Evolutionary conservation across 257 asterid species (phyloP), one percentile per base, ranked within the genome.

Genomic region (Henckelia pumila): DNA sequence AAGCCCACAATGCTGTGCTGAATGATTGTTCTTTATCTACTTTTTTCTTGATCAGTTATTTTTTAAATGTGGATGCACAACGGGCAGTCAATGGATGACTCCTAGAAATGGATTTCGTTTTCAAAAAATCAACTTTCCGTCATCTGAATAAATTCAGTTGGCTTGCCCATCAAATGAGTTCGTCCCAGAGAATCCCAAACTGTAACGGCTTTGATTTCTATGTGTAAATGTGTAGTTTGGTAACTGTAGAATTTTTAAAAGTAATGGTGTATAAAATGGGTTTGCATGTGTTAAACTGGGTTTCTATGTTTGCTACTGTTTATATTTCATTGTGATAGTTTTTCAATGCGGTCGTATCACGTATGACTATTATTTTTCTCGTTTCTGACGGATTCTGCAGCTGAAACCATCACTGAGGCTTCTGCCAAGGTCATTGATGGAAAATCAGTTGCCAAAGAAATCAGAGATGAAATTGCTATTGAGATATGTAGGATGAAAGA

Each of bases 401-500:
- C 89, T 77, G 86, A 88, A 49, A 68, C 83, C 80, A 37, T 75
- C 29, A 68, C 81, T 0, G 91, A 82, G 74, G 71, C 84, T 59
- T 84, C 83, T 37, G 85, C 87, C 1, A 82, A 75, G 70, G 77
- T 93, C 19, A 93, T 91, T 68, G 97, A 93, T 75, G 99, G 99
- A 66, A 88, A 93, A 71, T 61, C 79, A 14, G 71, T 73, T 64
- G 92, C 96, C 56, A 90, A 90, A 81, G 84, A 78, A 56, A 76
- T 93, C 50, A 75, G 92, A 69, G 92, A 90, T 20, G 99, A 93
- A 80, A 86, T 93, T 73, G 79, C 89, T 71, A 75, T 75, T 19
- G 95, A 90, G 70, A 81, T 90, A 68, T 71, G 74, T 8, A 84
- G 79, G 79, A 90, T 93, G 99, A 93, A 90, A 75, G 92, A 87